Evolutionary conservation across 1,284 basidiomycete genomes (phyloP).

Genomic region (Apiotrichum akiyoshidainum): DNA sequence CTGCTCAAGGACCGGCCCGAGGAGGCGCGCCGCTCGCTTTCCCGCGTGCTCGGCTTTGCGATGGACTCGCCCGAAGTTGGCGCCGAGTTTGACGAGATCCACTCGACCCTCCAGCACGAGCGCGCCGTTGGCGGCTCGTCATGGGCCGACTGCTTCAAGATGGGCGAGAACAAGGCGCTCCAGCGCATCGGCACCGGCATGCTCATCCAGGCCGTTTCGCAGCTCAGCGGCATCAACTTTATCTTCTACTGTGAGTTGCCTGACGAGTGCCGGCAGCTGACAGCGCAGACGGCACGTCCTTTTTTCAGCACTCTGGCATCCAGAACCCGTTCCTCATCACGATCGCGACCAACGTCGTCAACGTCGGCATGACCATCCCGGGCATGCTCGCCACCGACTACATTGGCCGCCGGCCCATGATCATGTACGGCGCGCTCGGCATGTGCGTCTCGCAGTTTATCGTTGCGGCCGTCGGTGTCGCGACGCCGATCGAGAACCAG

Average conservation of each 20-base stretch:
- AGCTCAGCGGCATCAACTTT: slow-evolving; percentile 56
- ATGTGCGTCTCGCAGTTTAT: slow-evolving; percentile 54
- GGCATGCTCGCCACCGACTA: slow-evolving; percentile 45
- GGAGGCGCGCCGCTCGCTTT: slow-evolving; percentile 62
- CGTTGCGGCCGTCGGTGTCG: slow-evolving; percentile 68
- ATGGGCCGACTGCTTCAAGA: slow-evolving; percentile 71
- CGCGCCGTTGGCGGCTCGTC: slow-evolving; percentile 73
- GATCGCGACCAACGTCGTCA: slow-evolving; percentile 31
- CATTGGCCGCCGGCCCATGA: slow-evolving; percentile 38
- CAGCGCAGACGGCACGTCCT: slow-evolving; percentile 64
- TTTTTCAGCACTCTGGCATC: slow-evolving; percentile 73
- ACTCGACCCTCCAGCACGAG: slow-evolving; percentile 57
- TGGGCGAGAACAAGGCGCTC: slow-evolving; percentile 27
- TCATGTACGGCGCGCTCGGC: slow-evolving; percentile 56
- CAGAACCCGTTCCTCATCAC: slow-evolving; percentile 56
- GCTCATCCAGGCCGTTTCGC: slow-evolving; percentile 78
- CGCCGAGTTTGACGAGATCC: slow-evolving; percentile 66
- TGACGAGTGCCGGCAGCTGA: too few relatives aligned
- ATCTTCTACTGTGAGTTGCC: slow-evolving; percentile 12
- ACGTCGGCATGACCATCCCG: slow-evolving; percentile 37
- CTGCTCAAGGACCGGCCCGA: slow-evolving; percentile 42
- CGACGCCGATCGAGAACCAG: slow-evolving; percentile 52
- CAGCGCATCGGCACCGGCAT: slow-evolving; percentile 56
- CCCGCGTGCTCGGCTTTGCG: slow-evolving; percentile 63
- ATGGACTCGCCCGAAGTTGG: slow-evolving; percentile 62